These are phyloP conservation scores for Termitomyces sp. DNA, from an alignment of 768 basidiomycete species.

Conservation along the genomic window DNA sequence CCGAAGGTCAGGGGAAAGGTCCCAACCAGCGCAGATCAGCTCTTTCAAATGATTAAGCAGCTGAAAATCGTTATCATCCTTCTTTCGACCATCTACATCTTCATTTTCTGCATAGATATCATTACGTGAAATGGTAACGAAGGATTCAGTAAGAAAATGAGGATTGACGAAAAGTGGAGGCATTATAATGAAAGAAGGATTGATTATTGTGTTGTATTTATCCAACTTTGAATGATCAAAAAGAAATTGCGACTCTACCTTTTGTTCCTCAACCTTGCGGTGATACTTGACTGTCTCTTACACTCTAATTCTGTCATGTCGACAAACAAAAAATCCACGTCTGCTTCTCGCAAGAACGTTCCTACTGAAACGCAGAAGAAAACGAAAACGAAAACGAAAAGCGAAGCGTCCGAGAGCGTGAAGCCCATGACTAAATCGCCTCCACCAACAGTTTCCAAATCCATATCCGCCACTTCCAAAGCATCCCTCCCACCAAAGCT, in stretches of 20 bases:
- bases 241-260: slow-evolving; percentile 10
- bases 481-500: background rate
- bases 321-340: slow-evolving; percentile 11
- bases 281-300: background rate
- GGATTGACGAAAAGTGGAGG: slow-evolving; percentile 41
- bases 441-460: background rate
- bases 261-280: background rate
- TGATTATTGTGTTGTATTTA: slow-evolving; percentile 14
- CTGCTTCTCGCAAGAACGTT: slow-evolving; percentile 13
- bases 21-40: slow-evolving; percentile 11
- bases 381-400: background rate
- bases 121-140: slow-evolving; percentile 29
- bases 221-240: slow-evolving; percentile 12
- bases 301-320: slow-evolving; percentile 9
- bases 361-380: background rate
- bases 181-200: slow-evolving; percentile 6
- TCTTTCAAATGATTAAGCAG: slow-evolving; percentile 15
- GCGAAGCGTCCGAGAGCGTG: background rate
- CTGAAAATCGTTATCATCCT: slow-evolving; percentile 6
- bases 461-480: slow-evolving; percentile 8
- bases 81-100: background rate
- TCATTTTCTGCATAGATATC: slow-evolving; percentile 16
- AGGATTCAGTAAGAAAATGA: slow-evolving; percentile 28
- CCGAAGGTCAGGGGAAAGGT: background rate
- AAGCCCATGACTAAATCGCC: background rate